A percentile compares a stretch with the other conserved stretches of the same genome.
These are phyloP conservation scores for Thelonectria blattea DNA, from an alignment of 2,329 filamentous ascomycete genomes.

Conservation along the genomic window DNA sequence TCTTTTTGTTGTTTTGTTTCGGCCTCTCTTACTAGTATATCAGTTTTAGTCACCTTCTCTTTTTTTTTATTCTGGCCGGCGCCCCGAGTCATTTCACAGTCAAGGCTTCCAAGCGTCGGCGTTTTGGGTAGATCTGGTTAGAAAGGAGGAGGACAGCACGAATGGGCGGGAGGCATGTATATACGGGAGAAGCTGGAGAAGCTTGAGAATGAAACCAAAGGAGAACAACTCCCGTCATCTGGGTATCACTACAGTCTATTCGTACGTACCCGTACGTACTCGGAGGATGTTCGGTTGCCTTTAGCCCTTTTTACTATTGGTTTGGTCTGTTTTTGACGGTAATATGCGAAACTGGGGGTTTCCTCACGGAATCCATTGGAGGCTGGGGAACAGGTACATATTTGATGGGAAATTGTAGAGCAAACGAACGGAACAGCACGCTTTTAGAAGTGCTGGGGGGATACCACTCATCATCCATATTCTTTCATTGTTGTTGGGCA, in stretches of 20 bases:
- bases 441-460: background rate
- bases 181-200: background rate
- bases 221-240: background rate
- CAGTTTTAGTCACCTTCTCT: slow-evolving; percentile 20
- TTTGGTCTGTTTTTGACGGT: background rate
- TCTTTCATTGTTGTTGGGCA: background rate
- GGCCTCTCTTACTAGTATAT: background rate
- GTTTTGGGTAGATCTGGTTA: slow-evolving; percentile 34
- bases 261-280: background rate
- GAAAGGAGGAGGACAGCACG: background rate
- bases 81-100: slow-evolving; percentile 31
- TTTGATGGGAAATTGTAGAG: background rate
- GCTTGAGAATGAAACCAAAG: background rate
- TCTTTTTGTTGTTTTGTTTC: background rate
- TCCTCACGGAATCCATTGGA: background rate
- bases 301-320: background rate
- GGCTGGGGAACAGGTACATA: too few species aligned
- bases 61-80: slow-evolving; percentile 27
- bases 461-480: background rate
- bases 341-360: background rate
- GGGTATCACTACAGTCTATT: background rate
- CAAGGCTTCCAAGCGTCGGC: slow-evolving; percentile 37
- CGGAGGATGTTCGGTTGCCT: background rate
- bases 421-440: background rate
- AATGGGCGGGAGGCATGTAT: too few species aligned